phyloP scores from a whole-genome alignment of 2,329 filamentous ascomycete species.

The Aspergillus fructus region DNA sequence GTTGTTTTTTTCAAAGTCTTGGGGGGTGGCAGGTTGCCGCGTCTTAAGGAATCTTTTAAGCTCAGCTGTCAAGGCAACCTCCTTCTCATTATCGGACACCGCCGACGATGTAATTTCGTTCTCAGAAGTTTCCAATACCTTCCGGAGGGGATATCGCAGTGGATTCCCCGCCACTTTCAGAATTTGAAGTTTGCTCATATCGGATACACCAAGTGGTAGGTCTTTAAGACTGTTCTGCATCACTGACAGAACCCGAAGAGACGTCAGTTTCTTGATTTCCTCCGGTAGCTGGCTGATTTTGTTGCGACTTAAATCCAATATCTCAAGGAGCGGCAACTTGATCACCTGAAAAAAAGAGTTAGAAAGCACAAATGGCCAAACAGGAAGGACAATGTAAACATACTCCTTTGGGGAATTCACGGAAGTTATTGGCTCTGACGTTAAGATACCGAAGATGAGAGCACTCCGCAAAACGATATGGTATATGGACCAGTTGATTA shows the following conservation, averaged over 20 bases:
- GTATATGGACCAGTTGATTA: constrained; percentile 51
- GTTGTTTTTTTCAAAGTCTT: constrained; percentile 47
- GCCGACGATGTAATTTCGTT: constrained; percentile 59
- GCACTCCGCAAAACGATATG: constrained; percentile 49
- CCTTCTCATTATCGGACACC: constrained; percentile 59
- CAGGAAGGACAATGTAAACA: constrained; percentile 28
- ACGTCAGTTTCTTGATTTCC: constrained; percentile 76
- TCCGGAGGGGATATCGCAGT: constrained; percentile 73
- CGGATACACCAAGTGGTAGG: constrained; percentile 77
- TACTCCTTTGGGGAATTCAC: constrained; percentile 65
- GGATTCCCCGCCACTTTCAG: constrained; percentile 89
- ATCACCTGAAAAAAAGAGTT: constrained; percentile 63
- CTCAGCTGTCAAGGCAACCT: constrained; percentile 59
- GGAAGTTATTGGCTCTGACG: constrained; percentile 50
- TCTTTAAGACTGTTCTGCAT: constrained; percentile 84
- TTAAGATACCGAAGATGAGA: constrained; percentile 51
- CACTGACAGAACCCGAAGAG: constrained; percentile 83
- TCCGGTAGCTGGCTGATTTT: constrained; percentile 74
- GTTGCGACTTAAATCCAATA: constrained; percentile 88
- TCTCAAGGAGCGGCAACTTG: constrained; percentile 81
- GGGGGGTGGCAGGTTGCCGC: constrained; percentile 40
- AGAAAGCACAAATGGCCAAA: constrained; percentile 6
- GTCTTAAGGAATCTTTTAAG: constrained; percentile 58
- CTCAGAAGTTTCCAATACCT: constrained; percentile 65
- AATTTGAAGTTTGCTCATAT: constrained; percentile 86